Evolutionary conservation across 2,329 filamentous ascomycete species (phyloP), one percentile per base, ranked within the genome.

Genomic region (Aschersonia sp.): DNA sequence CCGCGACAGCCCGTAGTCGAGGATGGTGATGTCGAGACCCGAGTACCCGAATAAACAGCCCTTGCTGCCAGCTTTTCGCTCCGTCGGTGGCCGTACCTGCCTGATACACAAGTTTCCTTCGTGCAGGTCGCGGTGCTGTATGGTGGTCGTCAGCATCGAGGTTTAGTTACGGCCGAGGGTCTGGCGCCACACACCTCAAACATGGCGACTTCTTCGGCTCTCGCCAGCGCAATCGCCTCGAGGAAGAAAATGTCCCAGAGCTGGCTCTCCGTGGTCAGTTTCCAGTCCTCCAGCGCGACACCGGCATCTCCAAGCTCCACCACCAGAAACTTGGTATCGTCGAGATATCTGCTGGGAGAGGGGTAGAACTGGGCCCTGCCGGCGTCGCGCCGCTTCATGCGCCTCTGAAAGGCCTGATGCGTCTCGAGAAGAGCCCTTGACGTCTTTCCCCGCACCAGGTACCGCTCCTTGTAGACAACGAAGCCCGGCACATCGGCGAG

Each of bases 231-330:
- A 49, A 82, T 71, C 1, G 77, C 71, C 12, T 79, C 71, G 12
- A 78, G 68, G 31, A 83, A 65, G 52, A 82, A 78, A 3, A 82
- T 70, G 48, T 83, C 79, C 78, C 78, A 83, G 3, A 82, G 55
- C 53, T 82, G 73, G 47, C 67, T 66, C 29, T 68, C 63, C 2
- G 61, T 67, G 2, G 57, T 60, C 20, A 82, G 55, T n/a, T 66
- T 55, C 57, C 77, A 75, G 45, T 81, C 74, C 47, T 83, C 78
- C 5, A 83, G 61, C 0, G 77, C 75, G 2, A 59, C 70, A 1
- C 79, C 79, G 0, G 79, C 79, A 54, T 83, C 78, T 0, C 78
- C 79, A 3, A 83, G 62, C 59, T 82, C 79, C 0, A 82, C 72
- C 1, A 79, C 77, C 4, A 82, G 58, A 48, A 82, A 82, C 20